Evolutionary conservation across 495 filamentous ascomycete genomes (phyloP).

Genomic region (Cairneyella variabilis): DNA sequence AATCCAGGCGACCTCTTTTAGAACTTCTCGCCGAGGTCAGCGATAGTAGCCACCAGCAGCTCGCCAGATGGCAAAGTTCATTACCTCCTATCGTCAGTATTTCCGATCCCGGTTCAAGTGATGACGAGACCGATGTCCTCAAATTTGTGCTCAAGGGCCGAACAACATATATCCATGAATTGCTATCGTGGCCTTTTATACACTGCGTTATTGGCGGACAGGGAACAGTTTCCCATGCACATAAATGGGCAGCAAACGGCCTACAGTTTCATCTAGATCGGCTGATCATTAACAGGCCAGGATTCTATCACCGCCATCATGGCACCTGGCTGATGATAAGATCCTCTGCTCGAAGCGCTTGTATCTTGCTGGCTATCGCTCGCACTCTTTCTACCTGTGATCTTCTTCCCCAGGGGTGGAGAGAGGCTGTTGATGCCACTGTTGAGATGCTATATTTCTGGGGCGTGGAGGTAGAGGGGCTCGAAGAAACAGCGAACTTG

Average conservation of each 20-base stretch:
- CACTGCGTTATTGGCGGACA: not conserved
- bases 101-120: not conserved
- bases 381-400: too few species aligned
- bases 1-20: not conserved
- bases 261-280: constrained; percentile 25
- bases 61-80: too few species aligned
- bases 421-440: too few species aligned
- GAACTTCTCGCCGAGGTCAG: too few species aligned
- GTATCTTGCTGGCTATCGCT: not conserved
- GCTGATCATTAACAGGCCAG: constrained; percentile 29
- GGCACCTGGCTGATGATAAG: constrained; percentile 38
- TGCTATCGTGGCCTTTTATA: constrained; percentile 19
- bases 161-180: constrained; percentile 5
- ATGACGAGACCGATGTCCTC: constrained; percentile 1
- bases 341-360: constrained; percentile 12
- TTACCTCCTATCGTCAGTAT: too few species aligned
- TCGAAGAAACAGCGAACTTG: too few species aligned
- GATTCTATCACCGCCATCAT: constrained; percentile 38
- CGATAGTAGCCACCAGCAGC: too few species aligned
- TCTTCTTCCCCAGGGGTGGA: too few species aligned
- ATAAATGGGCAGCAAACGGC: constrained; percentile 7
- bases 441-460: too few species aligned
- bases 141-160: constrained; percentile 17
- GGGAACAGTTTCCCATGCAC: too few species aligned
- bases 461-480: too few species aligned